These are phyloP conservation scores for Flaveria robusta DNA, from an alignment of 129 eudicot species.

Conservation along the genomic window DNA sequence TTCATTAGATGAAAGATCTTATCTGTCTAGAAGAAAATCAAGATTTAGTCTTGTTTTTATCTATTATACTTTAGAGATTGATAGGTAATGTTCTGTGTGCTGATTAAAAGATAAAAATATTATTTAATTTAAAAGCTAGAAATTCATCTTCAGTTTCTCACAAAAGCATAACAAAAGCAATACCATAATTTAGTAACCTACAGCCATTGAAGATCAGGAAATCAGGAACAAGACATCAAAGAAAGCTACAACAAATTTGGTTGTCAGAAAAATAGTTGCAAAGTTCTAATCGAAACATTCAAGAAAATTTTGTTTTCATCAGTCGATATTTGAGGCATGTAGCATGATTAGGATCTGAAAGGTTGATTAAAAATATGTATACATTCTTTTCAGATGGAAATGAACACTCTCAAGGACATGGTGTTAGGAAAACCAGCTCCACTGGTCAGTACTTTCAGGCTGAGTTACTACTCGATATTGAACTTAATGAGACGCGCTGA, in stretches of 20 bases:
- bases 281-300: not conserved
- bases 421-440: constrained; percentile 97
- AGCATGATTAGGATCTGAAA: not conserved
- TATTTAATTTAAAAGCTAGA: not conserved
- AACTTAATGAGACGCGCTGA: constrained; percentile 98
- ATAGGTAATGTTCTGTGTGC: not conserved
- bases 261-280: not conserved
- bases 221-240: not conserved
- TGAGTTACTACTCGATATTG: constrained; percentile 94
- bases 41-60: not conserved
- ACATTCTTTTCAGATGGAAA: constrained; percentile 71
- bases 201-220: not conserved
- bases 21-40: too few relatives aligned
- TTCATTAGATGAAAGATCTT: too few relatives aligned
- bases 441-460: constrained; percentile 90
- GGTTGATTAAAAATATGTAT: not conserved
- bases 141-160: not conserved
- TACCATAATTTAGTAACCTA: not conserved
- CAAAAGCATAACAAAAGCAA: not conserved
- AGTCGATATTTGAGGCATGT: not conserved
- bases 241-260: not conserved
- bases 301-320: constrained; percentile 3
- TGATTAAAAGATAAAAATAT: not conserved
- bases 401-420: constrained; percentile 93
- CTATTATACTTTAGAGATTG: not conserved